Conservation (phyloP, 257 asterid genomes). For the Jaltomata sinuosa region DNA sequence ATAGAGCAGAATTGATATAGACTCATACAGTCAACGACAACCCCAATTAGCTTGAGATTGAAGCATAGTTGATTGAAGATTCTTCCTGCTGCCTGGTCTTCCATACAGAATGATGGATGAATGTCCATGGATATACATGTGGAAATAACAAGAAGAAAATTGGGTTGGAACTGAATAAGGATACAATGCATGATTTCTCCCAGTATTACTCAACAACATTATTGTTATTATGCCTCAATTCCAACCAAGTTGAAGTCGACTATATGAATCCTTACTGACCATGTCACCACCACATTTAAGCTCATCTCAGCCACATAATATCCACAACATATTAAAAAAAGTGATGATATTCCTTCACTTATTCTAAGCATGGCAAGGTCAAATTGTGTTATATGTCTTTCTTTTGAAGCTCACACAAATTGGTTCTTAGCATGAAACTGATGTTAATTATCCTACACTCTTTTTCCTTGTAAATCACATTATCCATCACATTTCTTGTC, state of each 20-base stretch:
- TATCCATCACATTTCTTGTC: neutral
- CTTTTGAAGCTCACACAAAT: neutral
- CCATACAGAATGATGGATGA: neutral
- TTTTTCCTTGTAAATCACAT: too few relatives aligned
- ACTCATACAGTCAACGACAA: neutral
- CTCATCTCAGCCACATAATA: neutral
- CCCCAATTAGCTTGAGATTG: neutral
- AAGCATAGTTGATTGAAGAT: neutral
- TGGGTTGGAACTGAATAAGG: too few relatives aligned
- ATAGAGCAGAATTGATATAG: neutral
- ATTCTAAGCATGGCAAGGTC: neutral
- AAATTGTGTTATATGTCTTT: neutral
- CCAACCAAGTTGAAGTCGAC: neutral
- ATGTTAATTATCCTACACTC: too few relatives aligned
- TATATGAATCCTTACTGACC: neutral
- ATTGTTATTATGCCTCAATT: too few relatives aligned
- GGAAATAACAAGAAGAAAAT: neutral
- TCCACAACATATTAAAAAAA: neutral
- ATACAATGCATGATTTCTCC: too few relatives aligned
- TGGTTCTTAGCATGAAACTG: neutral
- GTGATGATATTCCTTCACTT: neutral
- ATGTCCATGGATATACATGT: neutral
- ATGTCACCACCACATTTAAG: neutral
- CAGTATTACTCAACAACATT: too few relatives aligned
- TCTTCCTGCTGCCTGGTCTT: neutral